Evolutionary conservation across 2,329 filamentous ascomycete species (phyloP), one percentile per base, ranked within the genome.

Genomic region (Furcasterigmium furcatum): DNA sequence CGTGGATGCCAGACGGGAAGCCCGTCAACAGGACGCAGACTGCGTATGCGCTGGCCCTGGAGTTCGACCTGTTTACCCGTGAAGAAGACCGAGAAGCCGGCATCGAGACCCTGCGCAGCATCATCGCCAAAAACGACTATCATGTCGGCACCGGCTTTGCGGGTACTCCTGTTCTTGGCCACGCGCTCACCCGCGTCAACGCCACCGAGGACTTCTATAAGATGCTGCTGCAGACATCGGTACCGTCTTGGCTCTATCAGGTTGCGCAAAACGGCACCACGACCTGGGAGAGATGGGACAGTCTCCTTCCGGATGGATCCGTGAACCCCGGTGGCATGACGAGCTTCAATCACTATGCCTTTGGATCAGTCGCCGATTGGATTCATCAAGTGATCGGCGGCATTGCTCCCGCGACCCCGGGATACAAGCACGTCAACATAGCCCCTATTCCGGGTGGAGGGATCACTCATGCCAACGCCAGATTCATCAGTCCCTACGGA

Each of bases 221-320:
- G 14, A 77, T 78, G 71, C 61, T 79, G 2, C 58, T 72, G 5
- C 65, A 76, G 52, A 70, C 63, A 7, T 54, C 63, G 4, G 64
- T 67, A 1, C 73, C 72, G 0, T 71, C 66, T 0, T 77, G 73
- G 73, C 54, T 77, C 1, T 76, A 74, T 41, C 71, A 70, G 12
- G 65, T 77, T 5, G 64, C 60, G 1, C 67, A 70, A 65, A 61
- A 61, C 9, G 73, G 64, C 0, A 77, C 73, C 0, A 77, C 73
- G 0, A 72, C 68, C 0, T 77, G 73, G 73, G 73, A 77, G 49
- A 64, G 74, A 3, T 77, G 74, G 74, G 71, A 77, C 41, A 70
- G 66, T 21, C 57, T 77, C 24, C 53, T 74, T 1, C 59, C 69
- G 0, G 58, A 76, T 45, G 72, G 72, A 0, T 60, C 50, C 1